A percentile compares a stretch with the other conserved stretches of the same genome.
Evolutionary conservation across 2,329 filamentous ascomycete genomes (phyloP).

Genomic region (Bipolaris sorokiniana): DNA sequence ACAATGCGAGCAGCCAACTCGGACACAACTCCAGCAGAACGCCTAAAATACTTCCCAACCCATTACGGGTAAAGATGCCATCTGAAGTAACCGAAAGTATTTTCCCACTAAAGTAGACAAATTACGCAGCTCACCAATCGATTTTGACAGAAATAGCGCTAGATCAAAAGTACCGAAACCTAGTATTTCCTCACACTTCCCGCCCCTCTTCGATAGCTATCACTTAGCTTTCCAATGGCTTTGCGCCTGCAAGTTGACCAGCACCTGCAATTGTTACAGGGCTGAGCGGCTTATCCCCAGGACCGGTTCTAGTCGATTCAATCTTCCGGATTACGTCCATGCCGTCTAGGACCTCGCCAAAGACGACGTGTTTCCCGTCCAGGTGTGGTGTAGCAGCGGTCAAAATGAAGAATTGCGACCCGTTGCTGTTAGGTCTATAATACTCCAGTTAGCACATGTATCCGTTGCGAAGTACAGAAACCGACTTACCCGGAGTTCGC

Average conservation of each 20-base stretch:
- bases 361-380: conserved; percentile 94
- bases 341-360: conserved; percentile 86
- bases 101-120: no score
- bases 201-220: no score
- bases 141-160: no score
- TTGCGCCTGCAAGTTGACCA: conserved; percentile 17
- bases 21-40: no score
- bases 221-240: conserved; percentile 1
- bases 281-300: conserved; percentile 7
- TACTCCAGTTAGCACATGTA: background rate
- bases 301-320: conserved; percentile 70
- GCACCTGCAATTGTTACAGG: conserved; percentile 14
- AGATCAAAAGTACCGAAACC: no score
- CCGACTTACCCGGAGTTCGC: conserved; percentile 73
- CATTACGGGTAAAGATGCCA: no score
- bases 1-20: no score
- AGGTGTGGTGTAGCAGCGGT: conserved; percentile 96
- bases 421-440: conserved; percentile 82
- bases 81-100: no score
- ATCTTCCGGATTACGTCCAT: conserved; percentile 94
- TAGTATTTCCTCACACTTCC: no score
- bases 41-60: no score
- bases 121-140: no score
- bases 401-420: conserved; percentile 97
- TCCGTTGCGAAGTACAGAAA: background rate